Evolutionary conservation across 2,329 filamentous ascomycete genomes (phyloP), one percentile per base, ranked within the genome.

Genomic region (Xylariaceae sp.): DNA sequence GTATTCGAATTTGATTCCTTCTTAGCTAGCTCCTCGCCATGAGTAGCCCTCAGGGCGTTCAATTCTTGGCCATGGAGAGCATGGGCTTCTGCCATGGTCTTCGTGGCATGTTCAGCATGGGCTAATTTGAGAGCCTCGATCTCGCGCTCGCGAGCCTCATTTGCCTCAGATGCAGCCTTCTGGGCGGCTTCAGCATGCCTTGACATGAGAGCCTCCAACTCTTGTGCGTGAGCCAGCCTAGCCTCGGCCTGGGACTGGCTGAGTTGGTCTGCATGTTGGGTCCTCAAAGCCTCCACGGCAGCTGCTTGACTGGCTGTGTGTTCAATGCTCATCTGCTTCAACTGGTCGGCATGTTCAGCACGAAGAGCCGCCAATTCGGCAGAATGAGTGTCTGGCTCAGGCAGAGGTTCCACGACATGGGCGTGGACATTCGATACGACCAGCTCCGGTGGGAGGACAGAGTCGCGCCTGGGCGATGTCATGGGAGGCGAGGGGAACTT

Each of bases 401-500:
- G 39, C 5, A 45, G 31, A 32, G 51, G 44, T 17, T 67, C 61
- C 12, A 73, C 56, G 27, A 57, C 44, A 45, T 72, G 60, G 2
- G 57, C 54, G 23, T 65, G 59, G 13, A 75, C 63, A 1, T 41
- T 45, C 1, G 70, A 72, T 22, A 72, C 50, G 27, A 50, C 60
- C 19, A 73, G 53, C 1, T 55, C 47, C 4, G 61, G 58, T 2
- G 51, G 47, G 8, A 53, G 45, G 1, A 55, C 49, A 14, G 56
- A 34, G 24, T 60, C 50, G 8, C 46, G 43, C 5, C 49, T 49
- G 1, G 53, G 48, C 3, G 59, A 48, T n/a, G 64, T 62, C 0
- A 59, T 59, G 1, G 72, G 72, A 4, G 73, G 72, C 10, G 67
- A 61, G 2, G 72, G 71, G 57, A 76, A 75, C 43, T 67, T 64